phyloP scores from a whole-genome alignment of 2,329 filamentous ascomycete species.

The Fusarium palustre region DNA sequence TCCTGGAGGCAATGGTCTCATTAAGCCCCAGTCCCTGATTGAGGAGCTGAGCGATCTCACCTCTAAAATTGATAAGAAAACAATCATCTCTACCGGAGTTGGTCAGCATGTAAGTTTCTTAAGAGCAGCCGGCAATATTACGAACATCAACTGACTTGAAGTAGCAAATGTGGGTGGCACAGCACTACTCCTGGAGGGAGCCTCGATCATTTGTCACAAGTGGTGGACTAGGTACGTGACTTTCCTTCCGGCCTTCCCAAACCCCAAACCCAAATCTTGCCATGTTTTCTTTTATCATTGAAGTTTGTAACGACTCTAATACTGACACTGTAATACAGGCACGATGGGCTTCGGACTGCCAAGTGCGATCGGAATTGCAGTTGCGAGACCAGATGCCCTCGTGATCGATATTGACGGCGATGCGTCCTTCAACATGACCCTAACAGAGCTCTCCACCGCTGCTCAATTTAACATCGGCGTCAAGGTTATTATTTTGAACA shows the following conservation, averaged over 20 bases:
- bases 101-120: slow-evolving; percentile 76
- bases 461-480: slow-evolving; percentile 96
- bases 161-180: slow-evolving; percentile 93
- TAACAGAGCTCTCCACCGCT: slow-evolving; percentile 93
- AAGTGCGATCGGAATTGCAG: slow-evolving; percentile 87
- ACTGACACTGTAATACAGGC: neutral
- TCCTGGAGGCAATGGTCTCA: slow-evolving; percentile 70
- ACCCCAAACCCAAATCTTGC: too few relatives aligned
- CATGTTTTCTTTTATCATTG: too few relatives aligned
- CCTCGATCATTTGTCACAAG: slow-evolving; percentile 96
- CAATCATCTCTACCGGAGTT: slow-evolving; percentile 77
- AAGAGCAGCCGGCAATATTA: neutral
- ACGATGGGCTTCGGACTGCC: slow-evolving; percentile 94
- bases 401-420: slow-evolving; percentile 98
- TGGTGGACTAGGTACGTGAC: slow-evolving; percentile 77
- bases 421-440: slow-evolving; percentile 99
- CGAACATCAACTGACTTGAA: neutral
- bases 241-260: neutral
- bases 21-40: slow-evolving; percentile 95
- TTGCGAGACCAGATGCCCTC: slow-evolving; percentile 78
- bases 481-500: slow-evolving; percentile 95
- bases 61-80: neutral
- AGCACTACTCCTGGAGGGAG: slow-evolving; percentile 94
- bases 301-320: too few relatives aligned
- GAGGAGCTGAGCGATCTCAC: slow-evolving; percentile 72